phyloP scores from a whole-genome alignment of 129 eudicot genomes.

The Lactuca saligna region DNA sequence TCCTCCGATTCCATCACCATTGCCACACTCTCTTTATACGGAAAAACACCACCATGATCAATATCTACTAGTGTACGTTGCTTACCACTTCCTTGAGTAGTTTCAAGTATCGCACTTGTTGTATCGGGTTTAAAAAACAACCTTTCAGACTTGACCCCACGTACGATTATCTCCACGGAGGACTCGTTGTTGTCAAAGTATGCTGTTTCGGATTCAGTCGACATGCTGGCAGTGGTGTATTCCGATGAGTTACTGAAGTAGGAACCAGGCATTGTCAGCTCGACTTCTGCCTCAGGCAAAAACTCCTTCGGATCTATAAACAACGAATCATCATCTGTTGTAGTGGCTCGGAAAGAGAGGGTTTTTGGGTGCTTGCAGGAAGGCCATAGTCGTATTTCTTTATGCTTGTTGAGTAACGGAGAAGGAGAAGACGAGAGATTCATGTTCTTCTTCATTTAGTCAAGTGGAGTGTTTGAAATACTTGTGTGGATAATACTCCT shows the following conservation, averaged over 20 bases:
- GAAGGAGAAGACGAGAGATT: conserved; percentile 57
- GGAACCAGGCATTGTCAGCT: conserved; percentile 42
- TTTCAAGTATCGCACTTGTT: conserved; percentile 45
- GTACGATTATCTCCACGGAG: conserved; percentile 49
- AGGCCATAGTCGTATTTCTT: conserved; percentile 56
- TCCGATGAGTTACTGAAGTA: conserved; percentile 58
- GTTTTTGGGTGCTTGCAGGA: conserved; percentile 74
- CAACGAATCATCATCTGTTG: conserved; percentile 13
- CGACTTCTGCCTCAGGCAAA: conserved; percentile 14
- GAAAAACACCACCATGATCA: conserved; percentile 23
- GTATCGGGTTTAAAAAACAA: conserved; percentile 66
- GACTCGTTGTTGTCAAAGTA: conserved; percentile 7
- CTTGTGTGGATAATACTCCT: background rate
- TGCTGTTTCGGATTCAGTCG: conserved; percentile 45
- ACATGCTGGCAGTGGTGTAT: conserved; percentile 36
- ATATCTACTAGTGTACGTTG: too few relatives aligned
- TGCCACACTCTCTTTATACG: conserved; percentile 59
- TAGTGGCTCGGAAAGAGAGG: conserved; percentile 55
- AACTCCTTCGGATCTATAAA: conserved; percentile 30
- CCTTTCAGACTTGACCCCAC: conserved; percentile 51
- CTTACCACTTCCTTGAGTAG: conserved; percentile 10
- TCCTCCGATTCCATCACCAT: conserved; percentile 68
- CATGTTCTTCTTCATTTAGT: conserved; percentile 46
- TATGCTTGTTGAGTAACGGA: conserved; percentile 43
- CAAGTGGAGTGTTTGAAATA: conserved; percentile 17